Evolutionary conservation across 164 flowering plant genomes (phyloP).

Genomic region (Dillenia turbinata): DNA sequence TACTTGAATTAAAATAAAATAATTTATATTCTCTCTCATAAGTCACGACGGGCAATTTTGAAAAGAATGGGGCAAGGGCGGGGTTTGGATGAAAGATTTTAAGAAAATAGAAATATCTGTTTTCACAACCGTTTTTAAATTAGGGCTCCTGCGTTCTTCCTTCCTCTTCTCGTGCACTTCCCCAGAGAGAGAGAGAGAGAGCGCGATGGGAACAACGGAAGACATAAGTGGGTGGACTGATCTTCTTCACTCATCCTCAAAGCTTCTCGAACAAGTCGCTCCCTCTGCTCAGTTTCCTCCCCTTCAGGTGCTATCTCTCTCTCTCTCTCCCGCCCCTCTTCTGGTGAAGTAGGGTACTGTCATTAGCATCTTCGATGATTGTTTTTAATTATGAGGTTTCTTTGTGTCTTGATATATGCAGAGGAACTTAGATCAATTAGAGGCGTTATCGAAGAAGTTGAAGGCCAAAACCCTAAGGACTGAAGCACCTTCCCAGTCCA

Average conservation of each 20-base stretch:
- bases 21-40: too few species aligned
- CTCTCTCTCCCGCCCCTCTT: not conserved
- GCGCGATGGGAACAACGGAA: constrained; percentile 45
- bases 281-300: constrained; percentile 97
- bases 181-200: constrained; percentile 7
- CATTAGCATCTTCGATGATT: not conserved
- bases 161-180: too few species aligned
- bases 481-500: constrained; percentile 82
- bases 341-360: not conserved
- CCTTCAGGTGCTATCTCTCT: constrained; percentile 56
- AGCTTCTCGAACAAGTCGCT: constrained; percentile 91
- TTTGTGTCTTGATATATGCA: constrained; percentile 16
- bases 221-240: constrained; percentile 86
- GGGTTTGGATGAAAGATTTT: too few species aligned
- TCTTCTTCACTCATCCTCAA: constrained; percentile 88
- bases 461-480: constrained; percentile 78
- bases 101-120: too few species aligned
- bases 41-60: too few species aligned
- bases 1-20: too few species aligned
- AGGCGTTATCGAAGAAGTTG: constrained; percentile 90
- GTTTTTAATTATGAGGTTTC: not conserved
- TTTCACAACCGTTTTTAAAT: not conserved
- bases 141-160: not conserved
- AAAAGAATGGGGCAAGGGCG: too few species aligned
- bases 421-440: constrained; percentile 94